These are phyloP conservation scores for Camellia granthamiana DNA, from an alignment of 148 eudicot species.

Conservation along the genomic window DNA sequence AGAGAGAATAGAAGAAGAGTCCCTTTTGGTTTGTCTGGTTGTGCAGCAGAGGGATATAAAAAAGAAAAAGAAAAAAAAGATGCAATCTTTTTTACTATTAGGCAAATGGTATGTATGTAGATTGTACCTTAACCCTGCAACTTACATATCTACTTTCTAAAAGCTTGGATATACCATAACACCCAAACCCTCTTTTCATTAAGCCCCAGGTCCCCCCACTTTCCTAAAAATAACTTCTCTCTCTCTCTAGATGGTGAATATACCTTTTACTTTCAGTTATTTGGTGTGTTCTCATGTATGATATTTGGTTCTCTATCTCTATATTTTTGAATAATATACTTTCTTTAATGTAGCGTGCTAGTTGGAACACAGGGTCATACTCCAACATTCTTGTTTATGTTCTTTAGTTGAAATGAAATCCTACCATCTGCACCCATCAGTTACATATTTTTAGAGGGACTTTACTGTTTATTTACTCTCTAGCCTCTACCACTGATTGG, in stretches of 20 bases:
- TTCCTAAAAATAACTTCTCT: neutral
- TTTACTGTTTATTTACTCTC: neutral
- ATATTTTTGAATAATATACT: neutral
- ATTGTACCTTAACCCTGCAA: slow-evolving; percentile 48
- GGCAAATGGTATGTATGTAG: slow-evolving; percentile 42
- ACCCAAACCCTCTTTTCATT: slow-evolving; percentile 28
- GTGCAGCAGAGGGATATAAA: slow-evolving; percentile 23
- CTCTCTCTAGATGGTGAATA: neutral
- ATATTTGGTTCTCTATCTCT: neutral
- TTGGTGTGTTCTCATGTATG: neutral
- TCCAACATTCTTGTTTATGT: neutral
- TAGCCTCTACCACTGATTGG: neutral
- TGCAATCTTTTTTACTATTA: slow-evolving; percentile 23
- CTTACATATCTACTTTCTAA: slow-evolving; percentile 39
- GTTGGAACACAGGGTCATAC: neutral
- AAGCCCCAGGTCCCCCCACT: slow-evolving; percentile 27
- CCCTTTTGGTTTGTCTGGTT: slow-evolving; percentile 51
- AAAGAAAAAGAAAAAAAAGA: slow-evolving; percentile 11
- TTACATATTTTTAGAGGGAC: neutral
- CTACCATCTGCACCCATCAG: neutral
- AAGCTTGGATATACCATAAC: slow-evolving; percentile 44
- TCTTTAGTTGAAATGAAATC: neutral
- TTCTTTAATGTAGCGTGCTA: neutral
- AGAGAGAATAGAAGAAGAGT: slow-evolving; percentile 31
- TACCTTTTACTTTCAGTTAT: neutral